A percentile compares a stretch with the other conserved stretches of the same genome.
phyloP scores from a whole-genome alignment of 371 early-diverging fungal genomes.

The Choanephora cucurbitarum region DNA sequence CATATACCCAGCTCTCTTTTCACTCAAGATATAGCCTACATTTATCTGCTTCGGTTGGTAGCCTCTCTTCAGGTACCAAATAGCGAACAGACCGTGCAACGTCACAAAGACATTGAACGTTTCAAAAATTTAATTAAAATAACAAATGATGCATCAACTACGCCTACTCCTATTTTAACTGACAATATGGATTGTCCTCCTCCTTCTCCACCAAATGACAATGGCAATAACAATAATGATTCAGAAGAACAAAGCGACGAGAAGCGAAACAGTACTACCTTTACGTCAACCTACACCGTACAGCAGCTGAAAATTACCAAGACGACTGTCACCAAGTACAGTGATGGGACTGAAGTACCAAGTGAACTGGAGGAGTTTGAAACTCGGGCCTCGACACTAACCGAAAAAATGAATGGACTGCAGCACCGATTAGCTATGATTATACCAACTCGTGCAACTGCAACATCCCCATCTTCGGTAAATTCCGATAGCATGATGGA shows the following conservation, averaged over 20 bases:
- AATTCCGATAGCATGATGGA: slow-evolving; percentile 17
- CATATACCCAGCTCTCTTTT: slow-evolving; percentile 28
- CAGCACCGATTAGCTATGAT: slow-evolving; percentile 36
- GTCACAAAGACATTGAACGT: slow-evolving; percentile 23
- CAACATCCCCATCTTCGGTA: slow-evolving; percentile 15
- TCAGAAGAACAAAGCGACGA: slow-evolving; percentile 1
- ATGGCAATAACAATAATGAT: slow-evolving; percentile 17
- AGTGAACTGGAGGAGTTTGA: slow-evolving; percentile 33
- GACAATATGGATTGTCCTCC: not conserved
- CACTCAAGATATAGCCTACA: not conserved
- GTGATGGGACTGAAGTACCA: slow-evolving; percentile 27
- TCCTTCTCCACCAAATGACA: slow-evolving; percentile 3
- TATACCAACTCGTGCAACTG: slow-evolving; percentile 36
- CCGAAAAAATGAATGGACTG: slow-evolving; percentile 34
- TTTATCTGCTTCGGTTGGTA: slow-evolving; percentile 4
- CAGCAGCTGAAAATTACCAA: slow-evolving; percentile 43
- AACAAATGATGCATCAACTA: slow-evolving; percentile 10
- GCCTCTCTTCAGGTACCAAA: slow-evolving; percentile 11
- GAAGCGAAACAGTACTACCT: slow-evolving; percentile 17
- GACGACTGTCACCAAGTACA: slow-evolving; percentile 26
- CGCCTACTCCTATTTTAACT: slow-evolving; percentile 4
- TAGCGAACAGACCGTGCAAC: slow-evolving; percentile 13
- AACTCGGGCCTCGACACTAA: slow-evolving; percentile 19
- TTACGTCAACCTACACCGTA: slow-evolving; percentile 36
- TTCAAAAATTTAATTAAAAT: slow-evolving; percentile 14